Conservation (phyloP, 2,329 filamentous ascomycete species). For the Fusarium sp. region DNA sequence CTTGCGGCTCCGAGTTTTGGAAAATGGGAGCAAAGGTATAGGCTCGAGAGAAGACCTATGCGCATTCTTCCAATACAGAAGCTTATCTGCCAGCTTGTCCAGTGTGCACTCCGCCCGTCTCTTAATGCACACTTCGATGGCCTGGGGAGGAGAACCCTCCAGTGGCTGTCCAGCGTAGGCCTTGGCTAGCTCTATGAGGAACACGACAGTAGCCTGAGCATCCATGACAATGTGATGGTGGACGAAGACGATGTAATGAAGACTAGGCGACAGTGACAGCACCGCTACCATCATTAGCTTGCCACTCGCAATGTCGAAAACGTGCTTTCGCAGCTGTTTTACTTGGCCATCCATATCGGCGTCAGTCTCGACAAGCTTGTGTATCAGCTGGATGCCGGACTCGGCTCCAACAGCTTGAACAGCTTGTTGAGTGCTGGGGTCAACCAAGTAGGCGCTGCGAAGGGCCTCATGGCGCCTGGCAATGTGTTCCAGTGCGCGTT, state of each 20-base stretch:
- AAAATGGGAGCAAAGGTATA: not conserved
- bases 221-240: slow-evolving; percentile 65
- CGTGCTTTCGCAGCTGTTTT: not conserved
- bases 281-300: not conserved
- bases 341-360: not conserved
- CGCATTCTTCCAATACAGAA: not conserved
- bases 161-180: slow-evolving; percentile 50
- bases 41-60: not conserved
- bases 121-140: not conserved
- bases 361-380: not conserved
- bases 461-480: not conserved
- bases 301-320: slow-evolving; percentile 7
- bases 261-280: not conserved
- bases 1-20: not conserved
- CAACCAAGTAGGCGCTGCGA: not conserved
- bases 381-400: not conserved
- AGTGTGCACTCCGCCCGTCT: not conserved
- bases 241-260: slow-evolving; percentile 52
- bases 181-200: slow-evolving; percentile 58
- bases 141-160: not conserved
- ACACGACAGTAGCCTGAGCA: slow-evolving; percentile 56
- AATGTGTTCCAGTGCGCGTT: not conserved
- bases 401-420: not conserved
- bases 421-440: not conserved
- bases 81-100: not conserved